Evolutionary conservation across 331 rosid genomes (phyloP), one percentile per base, ranked within the genome.

Genomic region (Malus hybrid): DNA sequence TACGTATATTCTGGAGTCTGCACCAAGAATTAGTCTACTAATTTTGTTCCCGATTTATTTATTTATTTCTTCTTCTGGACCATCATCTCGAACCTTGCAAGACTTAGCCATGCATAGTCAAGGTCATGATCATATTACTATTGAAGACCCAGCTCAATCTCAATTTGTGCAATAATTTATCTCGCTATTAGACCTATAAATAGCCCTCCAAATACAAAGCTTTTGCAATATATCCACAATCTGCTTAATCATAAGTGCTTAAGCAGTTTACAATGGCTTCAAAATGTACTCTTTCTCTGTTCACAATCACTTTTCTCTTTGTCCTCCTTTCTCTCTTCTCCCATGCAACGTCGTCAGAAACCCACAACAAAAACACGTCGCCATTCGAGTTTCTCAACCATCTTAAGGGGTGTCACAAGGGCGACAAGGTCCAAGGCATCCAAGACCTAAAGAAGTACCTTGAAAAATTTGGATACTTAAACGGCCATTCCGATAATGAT

Each of bases 361-460:
- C 57, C 24, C 78, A 48, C 56, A 30, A 42, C 60, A 24, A 44
- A 6, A 77, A 1, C 32, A 24, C 68, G 0, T 39, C 79, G 19
- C n/a, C 67, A 3, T 18, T 33, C 14, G 67, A 63, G 60, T 80
- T 84, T 71, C 77, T 83, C 9, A 71, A 79, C 4, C 68, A 72
- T 33, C 82, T 86, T 1, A 33, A 66, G 52, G 86, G 88, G 5
- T 64, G 70, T 66, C 75, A 71, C 33, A 74, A 74, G 29, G 70
- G 70, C 32, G 71, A 74, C 32, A 63, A 63, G 3, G 33, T 74
- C 33, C 53, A 66, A 18, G 79, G 82, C 68, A 55, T 84, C 32
- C 26, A 33, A 15, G 74, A 74, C 44, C 86, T 86, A 52, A 84
- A 72, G 44, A 67, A 44, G 11, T 77, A 79, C 71, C 83, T 86